Percentiles rank a stretch among this genome's conserved stretches.
Evolutionary conservation across 2,329 filamentous ascomycete species (phyloP).

Genomic region (Lasiodiplodia gonubiensis): DNA sequence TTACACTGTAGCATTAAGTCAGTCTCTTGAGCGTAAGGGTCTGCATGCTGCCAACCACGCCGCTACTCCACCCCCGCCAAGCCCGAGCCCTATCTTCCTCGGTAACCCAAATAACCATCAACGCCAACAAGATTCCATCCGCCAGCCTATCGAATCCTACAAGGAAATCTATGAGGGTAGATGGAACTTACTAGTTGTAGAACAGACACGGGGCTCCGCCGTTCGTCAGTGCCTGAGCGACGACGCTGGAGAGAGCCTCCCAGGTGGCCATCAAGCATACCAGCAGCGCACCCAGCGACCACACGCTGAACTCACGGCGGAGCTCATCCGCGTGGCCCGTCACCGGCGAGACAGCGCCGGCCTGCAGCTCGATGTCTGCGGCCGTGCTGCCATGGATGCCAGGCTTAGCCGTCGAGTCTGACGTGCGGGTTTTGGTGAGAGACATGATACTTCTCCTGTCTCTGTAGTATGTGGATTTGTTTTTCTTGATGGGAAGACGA

Average conservation of each 20-base stretch:
- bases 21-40: not conserved
- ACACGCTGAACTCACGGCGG: conserved; percentile 49
- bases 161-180: not conserved
- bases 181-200: conserved; percentile 39
- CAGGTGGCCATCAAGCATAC: conserved; percentile 59
- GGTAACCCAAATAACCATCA: conserved; percentile 34
- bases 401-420: conserved; percentile 10
- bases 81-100: not conserved
- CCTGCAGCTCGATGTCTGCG: conserved; percentile 5
- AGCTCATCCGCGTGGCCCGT: conserved; percentile 37
- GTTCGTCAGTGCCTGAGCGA: conserved; percentile 52
- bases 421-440: not conserved
- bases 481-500: not conserved
- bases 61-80: not conserved
- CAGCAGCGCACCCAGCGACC: conserved; percentile 52
- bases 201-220: conserved; percentile 57
- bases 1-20: conserved; percentile 33
- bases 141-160: too few relatives aligned
- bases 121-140: not conserved
- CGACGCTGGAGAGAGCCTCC: conserved; percentile 56
- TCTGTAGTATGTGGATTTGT: not conserved
- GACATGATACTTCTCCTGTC: not conserved
- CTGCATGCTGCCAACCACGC: not conserved
- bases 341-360: not conserved
- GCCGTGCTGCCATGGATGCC: not conserved